Conservation (phyloP, 2,329 filamentous ascomycete genomes). For the Cryphonectria japonica region DNA sequence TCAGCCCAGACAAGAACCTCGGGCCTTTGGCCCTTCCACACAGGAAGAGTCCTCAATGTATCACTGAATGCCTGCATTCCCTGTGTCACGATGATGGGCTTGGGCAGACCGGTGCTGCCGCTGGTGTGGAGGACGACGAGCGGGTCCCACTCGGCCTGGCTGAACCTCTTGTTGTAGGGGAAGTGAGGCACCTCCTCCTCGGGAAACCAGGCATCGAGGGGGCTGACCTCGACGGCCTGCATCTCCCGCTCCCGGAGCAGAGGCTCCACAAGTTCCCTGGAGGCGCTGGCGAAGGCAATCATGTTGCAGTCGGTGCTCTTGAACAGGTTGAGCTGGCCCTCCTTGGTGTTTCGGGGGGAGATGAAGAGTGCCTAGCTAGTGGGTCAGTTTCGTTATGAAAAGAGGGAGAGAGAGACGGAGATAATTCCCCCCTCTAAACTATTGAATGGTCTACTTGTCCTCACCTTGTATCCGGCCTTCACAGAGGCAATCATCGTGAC, state of each 20-base stretch:
- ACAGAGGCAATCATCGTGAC: constrained; percentile 25
- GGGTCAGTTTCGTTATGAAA: neutral
- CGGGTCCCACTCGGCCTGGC: constrained; percentile 48
- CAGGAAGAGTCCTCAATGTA: constrained; percentile 34
- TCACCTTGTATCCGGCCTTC: constrained; percentile 31
- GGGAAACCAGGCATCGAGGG: constrained; percentile 42
- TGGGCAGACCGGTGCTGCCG: constrained; percentile 51
- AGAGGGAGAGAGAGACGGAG: too few species aligned
- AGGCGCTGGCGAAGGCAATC: constrained; percentile 41
- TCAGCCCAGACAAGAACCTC: constrained; percentile 13
- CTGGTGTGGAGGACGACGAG: constrained; percentile 49
- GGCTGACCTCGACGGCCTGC: constrained; percentile 41
- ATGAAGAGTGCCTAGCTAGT: constrained; percentile 44
- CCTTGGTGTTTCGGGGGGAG: constrained; percentile 50
- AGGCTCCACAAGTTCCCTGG: constrained; percentile 39
- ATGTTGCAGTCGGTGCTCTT: constrained; percentile 47
- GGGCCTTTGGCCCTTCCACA: constrained; percentile 28
- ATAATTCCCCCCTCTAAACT: too few species aligned
- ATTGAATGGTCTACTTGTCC: neutral
- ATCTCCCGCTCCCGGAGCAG: constrained; percentile 46
- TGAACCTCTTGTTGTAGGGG: constrained; percentile 47
- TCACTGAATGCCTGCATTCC: constrained; percentile 45
- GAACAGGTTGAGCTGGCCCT: constrained; percentile 50
- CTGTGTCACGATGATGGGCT: constrained; percentile 46
- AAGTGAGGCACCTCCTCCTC: constrained; percentile 40